These are phyloP conservation scores for Strobilomyces echinocephalus DNA, from an alignment of 768 basidiomycete genomes.

Conservation along the genomic window DNA sequence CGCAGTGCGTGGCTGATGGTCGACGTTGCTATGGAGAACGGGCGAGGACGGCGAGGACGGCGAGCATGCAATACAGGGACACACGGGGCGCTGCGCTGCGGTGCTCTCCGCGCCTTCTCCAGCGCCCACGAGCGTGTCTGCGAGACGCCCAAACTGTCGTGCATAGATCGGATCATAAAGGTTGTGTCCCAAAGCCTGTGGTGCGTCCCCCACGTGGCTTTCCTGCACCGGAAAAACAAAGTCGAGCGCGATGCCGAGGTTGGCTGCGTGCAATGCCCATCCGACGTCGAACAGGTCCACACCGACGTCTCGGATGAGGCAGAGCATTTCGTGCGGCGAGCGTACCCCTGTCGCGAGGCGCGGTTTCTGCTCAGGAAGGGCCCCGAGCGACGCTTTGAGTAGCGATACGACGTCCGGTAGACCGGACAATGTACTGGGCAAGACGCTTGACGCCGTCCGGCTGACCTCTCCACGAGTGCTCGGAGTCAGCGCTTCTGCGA, in stretches of 20 bases:
- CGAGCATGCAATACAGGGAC: conserved; percentile 55
- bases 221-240: conserved; percentile 59
- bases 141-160: conserved; percentile 55
- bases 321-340: conserved; percentile 75
- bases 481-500: conserved; percentile 10
- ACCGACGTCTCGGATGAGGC: conserved; percentile 58
- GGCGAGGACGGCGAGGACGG: conserved; percentile 34
- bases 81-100: conserved; percentile 21
- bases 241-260: conserved; percentile 71
- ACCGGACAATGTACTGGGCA: background rate
- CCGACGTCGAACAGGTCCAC: conserved; percentile 71
- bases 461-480: background rate
- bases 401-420: conserved; percentile 34
- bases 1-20: conserved; percentile 26
- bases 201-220: background rate
- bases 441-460: background rate
- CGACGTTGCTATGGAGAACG: conserved; percentile 45
- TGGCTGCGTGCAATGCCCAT: conserved; percentile 67
- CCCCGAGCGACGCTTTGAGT: conserved; percentile 53
- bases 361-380: conserved; percentile 52
- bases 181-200: conserved; percentile 58
- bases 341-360: conserved; percentile 53
- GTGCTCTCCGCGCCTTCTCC: background rate
- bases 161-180: conserved; percentile 58
- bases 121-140: conserved; percentile 32